Base-by-base conservation (phyloP, 1,284 basidiomycete species). In the Somion occarium region DNA sequence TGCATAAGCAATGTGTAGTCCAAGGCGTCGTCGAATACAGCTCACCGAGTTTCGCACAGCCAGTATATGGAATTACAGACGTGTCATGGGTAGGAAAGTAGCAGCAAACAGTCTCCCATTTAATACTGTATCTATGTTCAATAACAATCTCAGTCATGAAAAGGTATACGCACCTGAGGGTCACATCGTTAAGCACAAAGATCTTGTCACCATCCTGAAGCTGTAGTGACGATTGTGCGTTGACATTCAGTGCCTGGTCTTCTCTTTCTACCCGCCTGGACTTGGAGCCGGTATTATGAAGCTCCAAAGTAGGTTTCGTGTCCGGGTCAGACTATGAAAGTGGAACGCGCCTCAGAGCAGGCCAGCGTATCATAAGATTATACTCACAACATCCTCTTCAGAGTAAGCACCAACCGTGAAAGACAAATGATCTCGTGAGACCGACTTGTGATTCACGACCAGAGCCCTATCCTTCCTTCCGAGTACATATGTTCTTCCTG, bases 361-460 rank as follows among this genome's bases (percentile, higher is more conserved):
- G n/a, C n/a, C n/a, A 15, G 34, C 19, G n/a, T 38, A 18, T 38
- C 27, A 19, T 34, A 27, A 37, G 26, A 12, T 22, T 38, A n/a
- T 38, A 71, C 83, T 51, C 56, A 86, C 86, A 52, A 74, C 72
- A 54, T 84, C 73, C 30, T 79, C 75, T 12, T 65, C 59, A 0
- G 74, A 64, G 53, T 72, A 80, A 3, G 68, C 57, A 1, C 73
- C 79, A 5, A 88, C 79, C 12, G 68, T 64, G 50, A 88, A 75
- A 41, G 72, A 64, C 41, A 76, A 77, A 59, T 86, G 81, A 30
- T 76, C 67, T 34, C 73, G 72, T 0, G 85, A 88, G 50, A 88
- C 72, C 58, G 78, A 82, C 60, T 80, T 81, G 68, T 73, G 74
- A 49, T 74, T 76, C 46, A 88, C 66, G 4, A 73, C 34, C 1